A percentile compares a stretch with the other conserved stretches of the same genome.
These are phyloP conservation scores for Xylariaceae sp. DNA, from an alignment of 2,329 filamentous ascomycete species.

Conservation along the genomic window DNA sequence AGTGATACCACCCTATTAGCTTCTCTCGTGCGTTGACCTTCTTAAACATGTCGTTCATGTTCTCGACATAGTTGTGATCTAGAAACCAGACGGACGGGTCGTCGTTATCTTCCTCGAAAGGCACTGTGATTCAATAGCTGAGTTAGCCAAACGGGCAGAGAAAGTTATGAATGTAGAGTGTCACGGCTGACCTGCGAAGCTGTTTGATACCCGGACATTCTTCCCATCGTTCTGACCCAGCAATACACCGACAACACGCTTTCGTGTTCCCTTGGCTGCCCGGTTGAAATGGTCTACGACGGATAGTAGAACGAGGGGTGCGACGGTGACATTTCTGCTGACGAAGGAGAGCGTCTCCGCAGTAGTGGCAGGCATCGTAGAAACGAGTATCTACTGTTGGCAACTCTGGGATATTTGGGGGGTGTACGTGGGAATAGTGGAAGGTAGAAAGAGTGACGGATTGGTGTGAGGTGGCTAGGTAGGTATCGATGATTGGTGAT, in stretches of 20 bases:
- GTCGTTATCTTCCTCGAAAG: slow-evolving; percentile 98
- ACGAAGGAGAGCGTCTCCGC: slow-evolving; percentile 96
- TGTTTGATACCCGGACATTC: slow-evolving; percentile 97
- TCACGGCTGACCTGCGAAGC: slow-evolving; percentile 80
- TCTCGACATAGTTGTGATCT: slow-evolving; percentile 99
- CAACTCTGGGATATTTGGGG: neutral
- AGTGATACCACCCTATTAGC: slow-evolving; percentile 99
- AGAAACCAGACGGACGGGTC: slow-evolving; percentile 99
- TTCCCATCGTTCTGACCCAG: slow-evolving; percentile 96
- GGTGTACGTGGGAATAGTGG: slow-evolving; percentile 13
- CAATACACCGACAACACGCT: slow-evolving; percentile 91
- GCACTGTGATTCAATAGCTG: slow-evolving; percentile 63
- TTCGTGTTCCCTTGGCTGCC: slow-evolving; percentile 82
- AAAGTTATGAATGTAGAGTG: neutral
- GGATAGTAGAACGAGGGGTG: slow-evolving; percentile 95
- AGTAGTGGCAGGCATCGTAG: slow-evolving; percentile 88
- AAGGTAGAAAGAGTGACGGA: slow-evolving; percentile 21
- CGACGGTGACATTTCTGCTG: slow-evolving; percentile 93
- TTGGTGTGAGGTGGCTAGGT: slow-evolving; percentile 12
- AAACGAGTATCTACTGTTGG: slow-evolving; percentile 6
- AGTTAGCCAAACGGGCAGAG: slow-evolving; percentile 18
- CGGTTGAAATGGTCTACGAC: slow-evolving; percentile 98
- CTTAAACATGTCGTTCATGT: slow-evolving; percentile 99
- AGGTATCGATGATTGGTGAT: slow-evolving; percentile 7
- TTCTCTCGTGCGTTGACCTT: slow-evolving; percentile 99